These are phyloP conservation scores for Lactifluus rugatus DNA, from an alignment of 768 basidiomycete genomes.

Conservation along the genomic window DNA sequence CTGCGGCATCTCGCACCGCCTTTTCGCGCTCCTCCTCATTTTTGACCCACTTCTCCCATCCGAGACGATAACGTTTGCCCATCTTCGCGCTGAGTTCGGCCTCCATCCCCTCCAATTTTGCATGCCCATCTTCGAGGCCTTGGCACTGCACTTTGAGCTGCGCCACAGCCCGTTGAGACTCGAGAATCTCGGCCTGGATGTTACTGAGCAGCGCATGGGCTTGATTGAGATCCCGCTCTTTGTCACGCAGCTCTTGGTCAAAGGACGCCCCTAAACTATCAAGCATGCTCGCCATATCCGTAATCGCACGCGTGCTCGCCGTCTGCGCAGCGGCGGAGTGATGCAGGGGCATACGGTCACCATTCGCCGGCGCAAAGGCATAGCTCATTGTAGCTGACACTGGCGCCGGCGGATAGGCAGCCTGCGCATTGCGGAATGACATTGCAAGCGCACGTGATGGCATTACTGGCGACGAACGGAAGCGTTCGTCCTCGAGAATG, in stretches of 20 bases:
- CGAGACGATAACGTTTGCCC: slow-evolving; percentile 70
- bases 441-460: slow-evolving; percentile 55
- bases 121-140: slow-evolving; percentile 50
- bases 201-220: slow-evolving; percentile 78
- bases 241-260: slow-evolving; percentile 84
- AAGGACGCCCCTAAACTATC: slow-evolving; percentile 83
- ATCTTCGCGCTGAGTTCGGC: slow-evolving; percentile 61
- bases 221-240: slow-evolving; percentile 85
- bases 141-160: slow-evolving; percentile 64
- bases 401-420: slow-evolving; percentile 41
- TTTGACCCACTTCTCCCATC: slow-evolving; percentile 90
- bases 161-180: slow-evolving; percentile 65
- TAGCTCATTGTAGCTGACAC: slow-evolving; percentile 32
- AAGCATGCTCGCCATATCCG: slow-evolving; percentile 78
- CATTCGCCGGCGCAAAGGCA: slow-evolving; percentile 40
- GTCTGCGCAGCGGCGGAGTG: slow-evolving; percentile 79
- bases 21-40: slow-evolving; percentile 76
- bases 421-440: slow-evolving; percentile 67
- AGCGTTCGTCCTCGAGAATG: slow-evolving; percentile 96
- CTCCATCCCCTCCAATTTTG: slow-evolving; percentile 52
- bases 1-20: slow-evolving; percentile 49
- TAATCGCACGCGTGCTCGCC: slow-evolving; percentile 75
- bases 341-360: slow-evolving; percentile 67
- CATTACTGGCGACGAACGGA: slow-evolving; percentile 82
- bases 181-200: slow-evolving; percentile 84